Percentiles rank a stretch among this genome's conserved stretches.
phyloP scores from a whole-genome alignment of 768 basidiomycete species.

The Boletales sp. region DNA sequence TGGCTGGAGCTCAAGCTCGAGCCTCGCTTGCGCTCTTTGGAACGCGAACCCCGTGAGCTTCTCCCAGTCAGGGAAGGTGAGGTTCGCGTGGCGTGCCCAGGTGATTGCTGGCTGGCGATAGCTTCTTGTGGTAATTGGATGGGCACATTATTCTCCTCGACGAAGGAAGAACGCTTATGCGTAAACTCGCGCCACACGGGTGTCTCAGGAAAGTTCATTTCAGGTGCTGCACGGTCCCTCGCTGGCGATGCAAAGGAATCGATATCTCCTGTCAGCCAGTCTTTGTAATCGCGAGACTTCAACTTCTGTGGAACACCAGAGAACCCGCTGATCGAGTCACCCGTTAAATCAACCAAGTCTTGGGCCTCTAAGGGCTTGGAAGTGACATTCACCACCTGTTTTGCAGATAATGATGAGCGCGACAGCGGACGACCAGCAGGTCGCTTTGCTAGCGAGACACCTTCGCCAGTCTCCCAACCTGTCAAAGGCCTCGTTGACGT shows the following conservation, averaged over 20 bases:
- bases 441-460: constrained; percentile 13
- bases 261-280: constrained; percentile 77
- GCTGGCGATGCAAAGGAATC: constrained; percentile 29
- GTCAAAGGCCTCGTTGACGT: constrained; percentile 2
- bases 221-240: constrained; percentile 15
- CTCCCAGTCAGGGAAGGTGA: constrained; percentile 21
- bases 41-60: constrained; percentile 28
- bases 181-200: constrained; percentile 67
- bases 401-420: constrained; percentile 47
- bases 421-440: constrained; percentile 19
- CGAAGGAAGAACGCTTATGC: constrained; percentile 67
- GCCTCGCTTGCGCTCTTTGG: constrained; percentile 31
- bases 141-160: constrained; percentile 42
- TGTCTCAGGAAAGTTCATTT: constrained; percentile 26
- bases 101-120: constrained; percentile 24
- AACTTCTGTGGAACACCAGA: constrained; percentile 9
- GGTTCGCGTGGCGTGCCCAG: not conserved
- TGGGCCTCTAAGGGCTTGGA: constrained; percentile 35
- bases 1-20: constrained; percentile 6
- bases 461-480: constrained; percentile 16
- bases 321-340: constrained; percentile 5
- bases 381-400: constrained; percentile 45
- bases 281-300: constrained; percentile 37
- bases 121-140: constrained; percentile 32
- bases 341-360: constrained; percentile 18